Percentiles rank a stretch among this genome's conserved stretches.
phyloP scores from a whole-genome alignment of 2,329 filamentous ascomycete species.

The Pseudogymnoascus sp. region DNA sequence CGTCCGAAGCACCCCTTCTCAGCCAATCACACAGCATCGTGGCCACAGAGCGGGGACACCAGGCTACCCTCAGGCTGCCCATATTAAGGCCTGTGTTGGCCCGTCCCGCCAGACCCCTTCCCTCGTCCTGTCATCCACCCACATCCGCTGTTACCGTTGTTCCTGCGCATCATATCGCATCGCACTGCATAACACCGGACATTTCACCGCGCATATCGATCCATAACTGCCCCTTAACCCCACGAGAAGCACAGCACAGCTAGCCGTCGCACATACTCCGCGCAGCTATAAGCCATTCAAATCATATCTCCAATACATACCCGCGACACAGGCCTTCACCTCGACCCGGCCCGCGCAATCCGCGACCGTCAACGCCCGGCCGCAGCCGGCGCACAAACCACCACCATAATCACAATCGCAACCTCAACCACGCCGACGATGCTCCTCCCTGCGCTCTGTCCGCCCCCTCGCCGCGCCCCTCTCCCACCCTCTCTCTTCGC shows the following conservation, averaged over 20 bases:
- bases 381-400: background rate
- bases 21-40: slow-evolving; percentile 3
- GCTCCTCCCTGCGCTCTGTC: background rate
- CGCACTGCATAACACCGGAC: slow-evolving; percentile 3
- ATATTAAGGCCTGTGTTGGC: slow-evolving; percentile 7
- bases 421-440: background rate
- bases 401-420: background rate
- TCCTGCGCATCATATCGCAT: slow-evolving; percentile 8
- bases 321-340: background rate
- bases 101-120: slow-evolving; percentile 7
- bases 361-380: background rate
- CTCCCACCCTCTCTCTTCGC: slow-evolving; percentile 38
- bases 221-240: background rate
- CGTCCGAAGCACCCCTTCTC: background rate
- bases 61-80: slow-evolving; percentile 4
- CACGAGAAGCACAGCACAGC: background rate
- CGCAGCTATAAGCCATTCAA: background rate
- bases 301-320: background rate
- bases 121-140: slow-evolving; percentile 7
- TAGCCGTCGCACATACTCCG: slow-evolving; percentile 1
- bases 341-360: background rate
- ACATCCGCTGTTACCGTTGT: slow-evolving; percentile 1
- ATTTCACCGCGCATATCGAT: background rate
- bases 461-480: background rate
- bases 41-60: background rate